Evolutionary conservation across 805 yeast species (phyloP), one percentile per base, ranked within the genome.

Genomic region (Metschnikowia dekortorum): DNA sequence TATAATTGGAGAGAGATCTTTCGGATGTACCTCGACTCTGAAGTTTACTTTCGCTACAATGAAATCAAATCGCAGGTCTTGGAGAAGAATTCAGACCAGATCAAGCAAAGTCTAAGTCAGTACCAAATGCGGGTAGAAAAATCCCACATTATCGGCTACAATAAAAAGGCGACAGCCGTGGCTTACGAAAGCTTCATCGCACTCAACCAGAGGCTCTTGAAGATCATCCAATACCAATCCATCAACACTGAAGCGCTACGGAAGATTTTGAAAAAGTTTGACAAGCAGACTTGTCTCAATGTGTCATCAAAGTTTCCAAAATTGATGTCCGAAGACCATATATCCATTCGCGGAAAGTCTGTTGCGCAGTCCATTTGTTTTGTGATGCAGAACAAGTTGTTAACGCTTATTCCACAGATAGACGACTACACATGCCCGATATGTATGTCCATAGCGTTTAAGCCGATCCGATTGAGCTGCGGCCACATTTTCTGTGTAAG

Each of bases 371-470:
- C 76, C 18, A 73, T 83, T 26, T 82, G 85, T 59, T 73, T 67
- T 35, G 73, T 83, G 30, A 81, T 86, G 33, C 77, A 84, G 31
- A 71, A 70, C 26, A 72, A 80, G 28, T 64, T 86, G 14, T 63
- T 86, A 35, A 73, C 76, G 30, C 64, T 86, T 1, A 69, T 85
- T 1, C 94, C 94, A 1, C 91, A 85, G 62, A 66, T 87, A 4
- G 91, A 86, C 44, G 92, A 87, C 62, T 86, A 85, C 59, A 69
- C 81, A 1, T 86, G 94, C 61, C 89, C 91, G 1, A 81, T 86
- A 8, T 86, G 94, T 61, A 77, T 80, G 63, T 74, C 80, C 2
- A 75, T 86, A 42, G 89, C 90, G 0, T 86, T 76, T 67, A 84
- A 85, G 58, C 94, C 94, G 2, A 82, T 86, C 44, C 67, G 82